phyloP scores from a whole-genome alignment of 495 filamentous ascomycete genomes.

The Daldinia grandis region DNA sequence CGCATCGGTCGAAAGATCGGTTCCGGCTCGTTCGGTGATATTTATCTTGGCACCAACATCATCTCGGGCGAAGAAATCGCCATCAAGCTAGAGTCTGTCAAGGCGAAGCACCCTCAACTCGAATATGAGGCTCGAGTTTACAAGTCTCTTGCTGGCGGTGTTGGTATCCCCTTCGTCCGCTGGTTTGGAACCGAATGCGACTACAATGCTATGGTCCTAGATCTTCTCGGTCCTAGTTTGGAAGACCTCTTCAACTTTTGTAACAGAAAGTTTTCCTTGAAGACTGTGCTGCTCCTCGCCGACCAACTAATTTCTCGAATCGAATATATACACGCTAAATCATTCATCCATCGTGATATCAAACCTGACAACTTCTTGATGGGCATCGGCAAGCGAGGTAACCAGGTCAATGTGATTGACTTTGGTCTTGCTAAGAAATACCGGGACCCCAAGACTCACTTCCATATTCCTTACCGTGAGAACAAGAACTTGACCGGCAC shows the following conservation, averaged over 20 bases:
- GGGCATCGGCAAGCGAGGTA: constrained; percentile 99
- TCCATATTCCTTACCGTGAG: constrained; percentile 99
- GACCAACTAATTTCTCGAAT: constrained; percentile 99
- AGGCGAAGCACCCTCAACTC: constrained; percentile 99
- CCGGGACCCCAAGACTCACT: constrained; percentile 99
- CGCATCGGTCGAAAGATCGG: constrained; percentile 99
- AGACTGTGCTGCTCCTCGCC: constrained; percentile 97
- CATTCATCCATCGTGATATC: constrained; percentile 99
- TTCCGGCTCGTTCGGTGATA: constrained; percentile 97
- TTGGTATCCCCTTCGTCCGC: constrained; percentile 98
- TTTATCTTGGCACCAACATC: constrained; percentile 99
- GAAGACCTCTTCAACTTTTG: constrained; percentile 99
- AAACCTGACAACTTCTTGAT: constrained; percentile 99
- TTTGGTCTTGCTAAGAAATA: constrained; percentile 99
- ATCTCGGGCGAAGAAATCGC: constrained; percentile 99
- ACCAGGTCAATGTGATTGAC: constrained; percentile 99
- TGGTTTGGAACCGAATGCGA: constrained; percentile 99
- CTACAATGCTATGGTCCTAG: constrained; percentile 99
- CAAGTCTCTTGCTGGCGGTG: constrained; percentile 98
- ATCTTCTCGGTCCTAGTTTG: constrained; percentile 94
- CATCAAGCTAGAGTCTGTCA: constrained; percentile 99
- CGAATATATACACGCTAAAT: constrained; percentile 99
- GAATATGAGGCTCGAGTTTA: constrained; percentile 99
- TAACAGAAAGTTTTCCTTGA: constrained; percentile 99
- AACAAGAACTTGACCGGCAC: constrained; percentile 99